Conservation (phyloP, 1,139 yeast species). For the Pichia sp. region DNA sequence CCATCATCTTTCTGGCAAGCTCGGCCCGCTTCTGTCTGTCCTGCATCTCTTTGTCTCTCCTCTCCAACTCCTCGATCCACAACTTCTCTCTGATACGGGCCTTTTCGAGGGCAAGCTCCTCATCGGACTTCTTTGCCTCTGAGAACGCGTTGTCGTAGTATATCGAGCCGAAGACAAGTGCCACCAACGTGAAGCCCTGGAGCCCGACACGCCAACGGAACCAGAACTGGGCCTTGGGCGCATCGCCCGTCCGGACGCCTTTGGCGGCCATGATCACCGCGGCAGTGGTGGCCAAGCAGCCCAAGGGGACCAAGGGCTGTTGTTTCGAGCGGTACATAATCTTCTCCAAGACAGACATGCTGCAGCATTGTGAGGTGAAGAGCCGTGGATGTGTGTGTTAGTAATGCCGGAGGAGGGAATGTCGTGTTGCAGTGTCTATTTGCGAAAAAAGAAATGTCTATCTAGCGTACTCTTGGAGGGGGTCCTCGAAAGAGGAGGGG, state of each 20-base stretch:
- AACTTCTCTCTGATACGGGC: slow-evolving; percentile 79
- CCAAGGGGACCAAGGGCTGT: slow-evolving; percentile 80
- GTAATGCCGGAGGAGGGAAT: neutral
- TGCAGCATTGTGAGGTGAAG: slow-evolving; percentile 6
- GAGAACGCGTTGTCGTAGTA: slow-evolving; percentile 44
- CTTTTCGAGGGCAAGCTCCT: slow-evolving; percentile 61
- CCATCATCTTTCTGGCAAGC: slow-evolving; percentile 34
- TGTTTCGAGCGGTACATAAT: slow-evolving; percentile 46
- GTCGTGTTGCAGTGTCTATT: no score
- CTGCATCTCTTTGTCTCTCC: slow-evolving; percentile 73
- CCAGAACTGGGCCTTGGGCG: slow-evolving; percentile 74
- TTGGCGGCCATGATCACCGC: slow-evolving; percentile 78
- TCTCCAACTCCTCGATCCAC: slow-evolving; percentile 90
- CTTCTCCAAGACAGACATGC: slow-evolving; percentile 32
- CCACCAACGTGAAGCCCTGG: slow-evolving; percentile 78
- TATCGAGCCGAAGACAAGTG: slow-evolving; percentile 75
- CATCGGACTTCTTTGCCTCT: slow-evolving; percentile 46
- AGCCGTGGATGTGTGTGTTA: neutral
- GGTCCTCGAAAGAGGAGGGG: slow-evolving; percentile 33
- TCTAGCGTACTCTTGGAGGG: slow-evolving; percentile 31
- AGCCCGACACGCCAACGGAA: slow-evolving; percentile 86
- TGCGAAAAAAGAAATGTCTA: no score
- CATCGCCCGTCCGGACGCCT: slow-evolving; percentile 70
- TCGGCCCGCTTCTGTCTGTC: slow-evolving; percentile 58
- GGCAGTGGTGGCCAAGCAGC: slow-evolving; percentile 71